Conservation (phyloP, 2,329 filamentous ascomycete species). For the Talaromyces sp. region DNA sequence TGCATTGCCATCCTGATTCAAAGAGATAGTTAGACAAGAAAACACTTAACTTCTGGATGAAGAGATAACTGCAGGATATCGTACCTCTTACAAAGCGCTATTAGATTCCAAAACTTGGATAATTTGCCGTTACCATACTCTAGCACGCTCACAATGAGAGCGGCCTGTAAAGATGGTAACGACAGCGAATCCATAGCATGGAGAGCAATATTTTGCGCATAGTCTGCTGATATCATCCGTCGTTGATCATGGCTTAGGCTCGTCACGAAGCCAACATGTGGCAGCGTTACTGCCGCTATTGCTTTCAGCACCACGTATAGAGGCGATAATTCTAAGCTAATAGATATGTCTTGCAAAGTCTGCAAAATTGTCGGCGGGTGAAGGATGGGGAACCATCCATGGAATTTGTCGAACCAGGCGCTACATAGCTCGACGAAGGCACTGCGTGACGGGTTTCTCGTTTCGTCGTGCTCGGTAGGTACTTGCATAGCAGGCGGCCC, state of each 20-base stretch:
- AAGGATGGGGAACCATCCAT: conserved; percentile 7
- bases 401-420: conserved; percentile 6
- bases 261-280: conserved; percentile 16
- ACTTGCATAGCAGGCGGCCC: background rate
- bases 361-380: conserved; percentile 1
- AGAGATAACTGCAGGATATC: background rate
- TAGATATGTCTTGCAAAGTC: conserved; percentile 1
- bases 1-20: conserved; percentile 21
- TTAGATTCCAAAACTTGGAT: conserved; percentile 27
- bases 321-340: conserved; percentile 10
- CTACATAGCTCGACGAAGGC: conserved; percentile 1
- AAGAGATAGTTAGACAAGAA: background rate
- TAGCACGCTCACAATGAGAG: conserved; percentile 23
- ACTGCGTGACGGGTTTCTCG: background rate
- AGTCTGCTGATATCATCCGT: conserved; percentile 15
- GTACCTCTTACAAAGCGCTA: conserved; percentile 27
- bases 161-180: conserved; percentile 26
- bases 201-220: conserved; percentile 21
- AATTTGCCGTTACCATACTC: conserved; percentile 25
- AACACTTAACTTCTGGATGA: background rate
- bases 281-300: conserved; percentile 23
- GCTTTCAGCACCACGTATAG: conserved; percentile 24
- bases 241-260: conserved; percentile 19
- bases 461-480: background rate
- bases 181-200: conserved; percentile 22